Evolutionary conservation across 768 basidiomycete species (phyloP).

Genomic region (Pulveroboletus sp.): DNA sequence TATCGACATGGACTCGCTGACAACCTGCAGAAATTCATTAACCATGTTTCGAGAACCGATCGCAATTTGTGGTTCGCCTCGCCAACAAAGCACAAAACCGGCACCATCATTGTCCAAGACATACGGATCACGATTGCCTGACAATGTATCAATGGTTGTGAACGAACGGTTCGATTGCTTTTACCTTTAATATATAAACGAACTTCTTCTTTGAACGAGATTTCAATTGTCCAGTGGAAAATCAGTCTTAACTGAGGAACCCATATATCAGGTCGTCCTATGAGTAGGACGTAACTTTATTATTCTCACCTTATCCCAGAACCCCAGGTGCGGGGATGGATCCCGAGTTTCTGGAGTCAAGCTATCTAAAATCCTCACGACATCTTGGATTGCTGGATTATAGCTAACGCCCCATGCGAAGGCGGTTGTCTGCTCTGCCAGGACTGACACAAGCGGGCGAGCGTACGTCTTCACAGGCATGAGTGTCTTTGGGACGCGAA

Average conservation of each 20-base stretch:
- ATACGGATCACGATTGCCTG: constrained; percentile 85
- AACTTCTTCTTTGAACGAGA: constrained; percentile 68
- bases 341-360: constrained; percentile 77
- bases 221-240: constrained; percentile 76
- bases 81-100: constrained; percentile 86
- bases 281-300: background rate
- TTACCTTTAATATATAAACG: constrained; percentile 86
- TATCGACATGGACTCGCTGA: constrained; percentile 76
- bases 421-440: constrained; percentile 62
- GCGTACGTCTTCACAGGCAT: constrained; percentile 96
- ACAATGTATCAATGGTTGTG: constrained; percentile 6
- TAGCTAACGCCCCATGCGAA: constrained; percentile 92
- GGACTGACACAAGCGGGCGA: constrained; percentile 64
- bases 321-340: constrained; percentile 78
- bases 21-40: constrained; percentile 78
- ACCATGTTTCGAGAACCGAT: constrained; percentile 72
- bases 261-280: constrained; percentile 2
- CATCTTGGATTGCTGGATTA: constrained; percentile 80
- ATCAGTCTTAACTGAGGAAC: constrained; percentile 61
- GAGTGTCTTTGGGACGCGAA: constrained; percentile 82
- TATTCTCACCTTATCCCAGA: constrained; percentile 86
- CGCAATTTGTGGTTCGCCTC: constrained; percentile 66
- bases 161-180: constrained; percentile 4
- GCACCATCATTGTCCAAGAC: constrained; percentile 66
- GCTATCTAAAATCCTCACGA: constrained; percentile 80